phyloP scores from a whole-genome alignment of 345 rosid species.

The Diplotaxis tenuifolia region DNA sequence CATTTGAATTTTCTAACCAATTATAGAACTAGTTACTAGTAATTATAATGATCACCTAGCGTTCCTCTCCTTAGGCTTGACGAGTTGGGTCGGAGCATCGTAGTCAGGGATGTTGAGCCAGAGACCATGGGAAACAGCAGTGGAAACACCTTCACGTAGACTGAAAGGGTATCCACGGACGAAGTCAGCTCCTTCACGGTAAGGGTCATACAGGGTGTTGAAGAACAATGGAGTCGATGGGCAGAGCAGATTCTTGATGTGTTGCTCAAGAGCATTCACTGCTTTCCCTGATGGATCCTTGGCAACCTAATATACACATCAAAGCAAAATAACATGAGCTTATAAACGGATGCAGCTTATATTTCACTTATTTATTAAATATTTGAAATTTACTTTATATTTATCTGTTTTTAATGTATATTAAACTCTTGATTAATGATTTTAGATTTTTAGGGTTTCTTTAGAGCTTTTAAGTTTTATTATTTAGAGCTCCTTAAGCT shows the following conservation, averaged over 20 bases:
- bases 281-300: conserved; percentile 82
- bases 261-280: conserved; percentile 89
- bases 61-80: conserved; percentile 92
- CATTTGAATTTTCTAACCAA: background rate
- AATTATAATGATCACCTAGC: conserved; percentile 46
- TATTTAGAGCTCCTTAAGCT: too few relatives aligned
- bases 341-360: background rate
- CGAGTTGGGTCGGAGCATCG: conserved; percentile 99
- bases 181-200: conserved; percentile 82
- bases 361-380: too few relatives aligned
- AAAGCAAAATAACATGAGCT: background rate
- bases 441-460: too few relatives aligned
- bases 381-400: background rate
- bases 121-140: conserved; percentile 96
- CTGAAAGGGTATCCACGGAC: conserved; percentile 98
- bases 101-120: conserved; percentile 99
- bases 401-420: background rate
- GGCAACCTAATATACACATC: conserved; percentile 59
- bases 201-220: conserved; percentile 95
- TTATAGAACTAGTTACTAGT: background rate
- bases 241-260: conserved; percentile 77
- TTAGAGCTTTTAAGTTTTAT: too few relatives aligned
- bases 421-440: too few relatives aligned
- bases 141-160: conserved; percentile 88
- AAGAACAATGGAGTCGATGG: conserved; percentile 95